These are phyloP conservation scores for Penicillium digitatum DNA, from an alignment of 2,329 filamentous ascomycete species.

Conservation along the genomic window DNA sequence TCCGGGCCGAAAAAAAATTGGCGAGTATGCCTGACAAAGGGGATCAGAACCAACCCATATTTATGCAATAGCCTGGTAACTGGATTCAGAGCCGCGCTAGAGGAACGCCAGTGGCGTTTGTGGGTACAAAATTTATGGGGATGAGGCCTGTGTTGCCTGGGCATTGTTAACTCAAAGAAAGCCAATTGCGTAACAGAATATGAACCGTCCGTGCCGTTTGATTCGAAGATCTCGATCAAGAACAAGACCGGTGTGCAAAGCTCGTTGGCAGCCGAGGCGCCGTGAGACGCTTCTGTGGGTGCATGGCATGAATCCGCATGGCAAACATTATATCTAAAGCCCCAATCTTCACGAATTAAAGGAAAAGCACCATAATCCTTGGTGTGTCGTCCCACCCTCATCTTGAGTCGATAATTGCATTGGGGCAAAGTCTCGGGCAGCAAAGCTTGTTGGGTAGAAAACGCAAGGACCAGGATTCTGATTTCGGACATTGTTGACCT, in stretches of 20 bases:
- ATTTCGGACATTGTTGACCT: constrained; percentile 11
- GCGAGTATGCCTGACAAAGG: constrained; percentile 21
- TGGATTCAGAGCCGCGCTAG: constrained; percentile 26
- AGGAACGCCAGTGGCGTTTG: constrained; percentile 11
- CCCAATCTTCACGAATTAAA: constrained; percentile 12
- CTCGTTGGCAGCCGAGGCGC: constrained; percentile 9
- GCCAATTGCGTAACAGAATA: constrained; percentile 10
- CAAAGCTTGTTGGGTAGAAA: constrained; percentile 21
- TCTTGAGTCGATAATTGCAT: constrained; percentile 9
- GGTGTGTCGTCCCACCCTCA: constrained; percentile 8
- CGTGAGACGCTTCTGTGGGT: constrained; percentile 12
- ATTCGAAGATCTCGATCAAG: constrained; percentile 19
- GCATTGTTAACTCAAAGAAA: constrained; percentile 5
- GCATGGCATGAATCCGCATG: constrained; percentile 8
- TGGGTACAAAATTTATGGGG: constrained; percentile 15
- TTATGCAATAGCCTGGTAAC: constrained; percentile 15
- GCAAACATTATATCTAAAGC: constrained; percentile 6
- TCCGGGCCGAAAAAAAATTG: constrained; percentile 8
- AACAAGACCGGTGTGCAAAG: constrained; percentile 5
- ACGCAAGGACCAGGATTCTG: constrained; percentile 12
- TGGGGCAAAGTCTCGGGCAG: constrained; percentile 19
- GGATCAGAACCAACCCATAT: constrained; percentile 10
- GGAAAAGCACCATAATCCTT: neutral
- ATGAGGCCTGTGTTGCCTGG: constrained; percentile 8
- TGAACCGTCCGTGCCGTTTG: constrained; percentile 3